Conservation (phyloP, 805 yeast genomes). For the Ogataea polymorpha region DNA sequence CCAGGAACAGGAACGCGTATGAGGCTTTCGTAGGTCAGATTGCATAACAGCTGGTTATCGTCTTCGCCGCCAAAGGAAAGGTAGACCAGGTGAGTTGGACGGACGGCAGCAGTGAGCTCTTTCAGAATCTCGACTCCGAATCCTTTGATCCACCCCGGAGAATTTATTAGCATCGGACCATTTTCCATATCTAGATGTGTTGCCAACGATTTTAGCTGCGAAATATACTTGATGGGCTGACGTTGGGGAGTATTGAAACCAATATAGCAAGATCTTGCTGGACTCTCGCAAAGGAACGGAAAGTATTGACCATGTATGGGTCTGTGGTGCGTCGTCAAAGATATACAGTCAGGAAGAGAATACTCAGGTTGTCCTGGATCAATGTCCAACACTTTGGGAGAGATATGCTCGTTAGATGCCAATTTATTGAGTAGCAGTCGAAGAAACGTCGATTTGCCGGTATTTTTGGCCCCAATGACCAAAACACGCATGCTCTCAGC, state of each 20-base stretch:
- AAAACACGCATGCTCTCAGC: conserved; percentile 30
- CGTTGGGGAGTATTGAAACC: conserved; percentile 72
- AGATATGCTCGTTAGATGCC: conserved; percentile 24
- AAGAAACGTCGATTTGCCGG: conserved; percentile 78
- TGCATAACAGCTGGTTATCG: conserved; percentile 29
- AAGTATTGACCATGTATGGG: conserved; percentile 40
- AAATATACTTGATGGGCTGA: conserved; percentile 55
- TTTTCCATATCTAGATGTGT: conserved; percentile 32
- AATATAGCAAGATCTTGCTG: conserved; percentile 36
- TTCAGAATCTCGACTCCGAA: conserved; percentile 68
- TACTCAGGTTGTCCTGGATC: conserved; percentile 91
- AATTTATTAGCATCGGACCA: conserved; percentile 55
- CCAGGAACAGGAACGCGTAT: conserved; percentile 37
- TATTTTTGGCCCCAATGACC: conserved; percentile 64
- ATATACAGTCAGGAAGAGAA: conserved; percentile 67
- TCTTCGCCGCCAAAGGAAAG: conserved; percentile 41
- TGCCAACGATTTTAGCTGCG: conserved; percentile 38
- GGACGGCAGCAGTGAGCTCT: conserved; percentile 39
- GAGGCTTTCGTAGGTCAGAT: conserved; percentile 24
- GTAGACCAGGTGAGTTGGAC: conserved; percentile 57
- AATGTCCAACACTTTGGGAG: conserved; percentile 58
- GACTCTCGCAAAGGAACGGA: conserved; percentile 31
- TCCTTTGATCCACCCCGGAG: conserved; percentile 93
- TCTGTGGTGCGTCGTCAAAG: conserved; percentile 40
- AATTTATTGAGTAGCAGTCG: conserved; percentile 51